Percentiles rank a stretch among this genome's conserved stretches.
These are phyloP conservation scores for Neocatenulostroma microsporum DNA, from an alignment of 2,329 filamentous ascomycete species.

Conservation along the genomic window DNA sequence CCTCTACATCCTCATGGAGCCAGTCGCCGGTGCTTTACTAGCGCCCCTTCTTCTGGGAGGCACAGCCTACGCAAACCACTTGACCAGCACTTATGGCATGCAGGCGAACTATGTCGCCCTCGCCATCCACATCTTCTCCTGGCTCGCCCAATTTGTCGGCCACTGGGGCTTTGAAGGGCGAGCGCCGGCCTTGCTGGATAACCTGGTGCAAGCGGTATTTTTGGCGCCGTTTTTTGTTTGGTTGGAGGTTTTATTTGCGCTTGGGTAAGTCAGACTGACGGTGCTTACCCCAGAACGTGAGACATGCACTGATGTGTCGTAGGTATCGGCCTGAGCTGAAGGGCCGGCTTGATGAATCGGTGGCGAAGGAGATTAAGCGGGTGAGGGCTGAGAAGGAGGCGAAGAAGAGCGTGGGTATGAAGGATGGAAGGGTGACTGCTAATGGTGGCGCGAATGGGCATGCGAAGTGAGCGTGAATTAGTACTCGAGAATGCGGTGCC, in stretches of 20 bases:
- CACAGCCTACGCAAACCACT: conserved; percentile 67
- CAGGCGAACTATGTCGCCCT: conserved; percentile 59
- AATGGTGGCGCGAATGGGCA: conserved; percentile 17
- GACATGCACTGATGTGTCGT: too few species aligned
- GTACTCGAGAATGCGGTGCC: too few species aligned
- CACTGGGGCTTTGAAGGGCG: conserved; percentile 84
- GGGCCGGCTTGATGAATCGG: conserved; percentile 66
- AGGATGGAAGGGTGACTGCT: conserved; percentile 17
- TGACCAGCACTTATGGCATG: conserved; percentile 56
- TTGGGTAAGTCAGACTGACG: too few species aligned
- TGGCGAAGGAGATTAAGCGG: conserved; percentile 69
- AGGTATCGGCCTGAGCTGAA: conserved; percentile 87
- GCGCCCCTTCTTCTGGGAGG: conserved; percentile 67
- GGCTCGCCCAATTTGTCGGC: conserved; percentile 85
- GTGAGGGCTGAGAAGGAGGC: conserved; percentile 56
- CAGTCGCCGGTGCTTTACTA: conserved; percentile 74
- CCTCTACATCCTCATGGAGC: conserved; percentile 87
- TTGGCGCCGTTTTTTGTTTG: conserved; percentile 95
- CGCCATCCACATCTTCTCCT: conserved; percentile 63
- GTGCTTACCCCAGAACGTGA: too few species aligned
- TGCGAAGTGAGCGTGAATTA: conserved; percentile 1
- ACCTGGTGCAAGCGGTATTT: conserved; percentile 83
- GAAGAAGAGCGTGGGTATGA: conserved; percentile 26
- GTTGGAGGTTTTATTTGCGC: conserved; percentile 83
- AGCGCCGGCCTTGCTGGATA: conserved; percentile 83